phyloP scores from a whole-genome alignment of 78 protist genomes.

The Polysphondylium violaceum region DNA sequence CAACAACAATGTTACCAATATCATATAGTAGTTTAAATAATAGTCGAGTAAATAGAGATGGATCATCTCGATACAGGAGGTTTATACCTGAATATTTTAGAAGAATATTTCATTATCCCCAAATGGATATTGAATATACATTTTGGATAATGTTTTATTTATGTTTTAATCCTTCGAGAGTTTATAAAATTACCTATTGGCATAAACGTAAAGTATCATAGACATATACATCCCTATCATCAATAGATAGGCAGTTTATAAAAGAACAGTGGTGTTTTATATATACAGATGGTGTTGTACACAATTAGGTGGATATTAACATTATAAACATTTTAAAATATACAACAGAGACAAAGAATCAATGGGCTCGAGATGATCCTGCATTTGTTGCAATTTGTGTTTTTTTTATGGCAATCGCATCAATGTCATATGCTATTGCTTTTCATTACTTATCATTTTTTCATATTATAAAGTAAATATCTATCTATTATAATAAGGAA shows the following conservation, averaged over 20 bases:
- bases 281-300: too few relatives aligned
- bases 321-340: too few relatives aligned
- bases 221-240: neutral
- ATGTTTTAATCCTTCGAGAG: constrained; percentile 84
- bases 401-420: constrained; percentile 82
- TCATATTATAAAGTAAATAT: constrained; percentile 63
- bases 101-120: constrained; percentile 77
- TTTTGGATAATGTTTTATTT: constrained; percentile 89
- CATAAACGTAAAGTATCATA: constrained; percentile 80
- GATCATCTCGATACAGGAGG: constrained; percentile 37
- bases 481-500: neutral
- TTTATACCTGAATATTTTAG: constrained; percentile 80
- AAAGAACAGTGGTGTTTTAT: too few relatives aligned
- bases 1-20: constrained; percentile 40
- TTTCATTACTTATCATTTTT: constrained; percentile 58
- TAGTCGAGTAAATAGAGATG: constrained; percentile 4
- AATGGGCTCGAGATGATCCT: constrained; percentile 99
- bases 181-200: constrained; percentile 84
- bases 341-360: constrained; percentile 90
- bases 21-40: constrained; percentile 21
- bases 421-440: constrained; percentile 82
- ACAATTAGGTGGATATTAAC: too few relatives aligned
- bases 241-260: too few relatives aligned
- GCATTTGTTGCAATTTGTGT: constrained; percentile 91
- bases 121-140: constrained; percentile 93